Conservation (phyloP, 192 early-diverging fungal species). For the Linnemannia exigua region DNA sequence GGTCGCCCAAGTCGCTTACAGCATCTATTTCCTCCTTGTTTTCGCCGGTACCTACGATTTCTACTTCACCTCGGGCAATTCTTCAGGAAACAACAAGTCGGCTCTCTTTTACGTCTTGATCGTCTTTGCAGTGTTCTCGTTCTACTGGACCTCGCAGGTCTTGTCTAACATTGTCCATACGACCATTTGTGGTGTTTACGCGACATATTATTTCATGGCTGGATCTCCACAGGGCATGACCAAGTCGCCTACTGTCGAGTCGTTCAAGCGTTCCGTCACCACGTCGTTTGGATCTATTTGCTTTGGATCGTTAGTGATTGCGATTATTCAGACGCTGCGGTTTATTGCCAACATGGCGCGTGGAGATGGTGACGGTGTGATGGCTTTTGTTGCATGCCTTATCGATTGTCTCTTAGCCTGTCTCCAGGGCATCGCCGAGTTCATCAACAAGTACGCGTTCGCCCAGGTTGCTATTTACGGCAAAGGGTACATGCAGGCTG, state of each 20-base stretch:
- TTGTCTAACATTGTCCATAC: slow-evolving; percentile 80
- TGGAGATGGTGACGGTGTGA: slow-evolving; percentile 43
- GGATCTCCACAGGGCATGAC: slow-evolving; percentile 59
- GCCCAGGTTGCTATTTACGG: slow-evolving; percentile 94
- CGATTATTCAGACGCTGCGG: slow-evolving; percentile 75
- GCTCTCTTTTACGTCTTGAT: slow-evolving; percentile 63
- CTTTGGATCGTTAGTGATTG: slow-evolving; percentile 79
- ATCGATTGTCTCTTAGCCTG: slow-evolving; percentile 52
- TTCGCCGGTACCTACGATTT: slow-evolving; percentile 68
- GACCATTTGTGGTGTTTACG: slow-evolving; percentile 83
- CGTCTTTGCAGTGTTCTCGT: slow-evolving; percentile 73
- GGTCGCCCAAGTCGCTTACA: slow-evolving; percentile 68
- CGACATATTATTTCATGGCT: slow-evolving; percentile 82
- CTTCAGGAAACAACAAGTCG: slow-evolving; percentile 52
- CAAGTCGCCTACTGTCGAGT: slow-evolving; percentile 72
- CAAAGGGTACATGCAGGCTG: slow-evolving; percentile 75
- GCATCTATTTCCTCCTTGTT: slow-evolving; percentile 73
- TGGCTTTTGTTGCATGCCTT: slow-evolving; percentile 52
- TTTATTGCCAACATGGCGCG: slow-evolving; percentile 58
- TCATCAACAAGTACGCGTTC: slow-evolving; percentile 90
- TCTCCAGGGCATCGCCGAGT: slow-evolving; percentile 58
- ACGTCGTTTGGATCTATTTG: slow-evolving; percentile 88
- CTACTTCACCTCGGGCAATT: slow-evolving; percentile 33
- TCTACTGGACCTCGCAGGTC: slow-evolving; percentile 87
- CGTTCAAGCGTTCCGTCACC: slow-evolving; percentile 83